Evolutionary conservation across 1,139 yeast genomes (phyloP), one percentile per base, ranked within the genome.

Genomic region (Diutina mesorugosa): DNA sequence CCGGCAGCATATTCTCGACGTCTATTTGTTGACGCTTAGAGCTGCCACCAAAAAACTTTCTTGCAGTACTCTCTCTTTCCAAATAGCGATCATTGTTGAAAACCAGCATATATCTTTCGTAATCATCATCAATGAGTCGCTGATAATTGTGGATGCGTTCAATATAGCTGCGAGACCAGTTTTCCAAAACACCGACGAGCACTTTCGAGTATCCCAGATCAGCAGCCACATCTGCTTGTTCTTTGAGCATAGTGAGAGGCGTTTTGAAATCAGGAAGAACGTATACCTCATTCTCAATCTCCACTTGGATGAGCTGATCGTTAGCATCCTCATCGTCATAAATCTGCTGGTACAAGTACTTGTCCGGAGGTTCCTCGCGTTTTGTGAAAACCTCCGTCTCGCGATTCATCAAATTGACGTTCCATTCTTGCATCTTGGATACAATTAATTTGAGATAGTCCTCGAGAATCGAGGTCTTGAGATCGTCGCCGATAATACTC

Each of bases 211-310:
- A 91, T 2, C 90, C 90, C 2, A 95, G 84, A 48, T 87, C 93
- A 0, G 93, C 90, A 0, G 96, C 96, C 10, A 88, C 95, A 62
- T 88, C 96, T n/a, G 90, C 86, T 67, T 90, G 97, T 66, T 90
- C 96, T 45, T 87, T 85, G 59, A 90, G 81, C 84, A 90, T 87
- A 56, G 87, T 82, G 67, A 89, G 84, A 0, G 79, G 73, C 2
- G 74, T 74, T 59, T 72, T 75, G 64, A 76, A 76, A 60, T 76
- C 79, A 5, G 80, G 80, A 57, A 76, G 67, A 55, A 90, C 89
- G 57, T 83, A 86, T 29, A 85, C 88, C 14, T 89, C 85, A 16
- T 86, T 84, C 61, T 83, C 84, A 58, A 89, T 72, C 45, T 85
- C 88, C 48, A 82, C 71, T 54, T 74, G 69, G n/a, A 83, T 78